phyloP scores from a whole-genome alignment of 2,329 filamentous ascomycete species.

The Pseudogymnoascus sp. region DNA sequence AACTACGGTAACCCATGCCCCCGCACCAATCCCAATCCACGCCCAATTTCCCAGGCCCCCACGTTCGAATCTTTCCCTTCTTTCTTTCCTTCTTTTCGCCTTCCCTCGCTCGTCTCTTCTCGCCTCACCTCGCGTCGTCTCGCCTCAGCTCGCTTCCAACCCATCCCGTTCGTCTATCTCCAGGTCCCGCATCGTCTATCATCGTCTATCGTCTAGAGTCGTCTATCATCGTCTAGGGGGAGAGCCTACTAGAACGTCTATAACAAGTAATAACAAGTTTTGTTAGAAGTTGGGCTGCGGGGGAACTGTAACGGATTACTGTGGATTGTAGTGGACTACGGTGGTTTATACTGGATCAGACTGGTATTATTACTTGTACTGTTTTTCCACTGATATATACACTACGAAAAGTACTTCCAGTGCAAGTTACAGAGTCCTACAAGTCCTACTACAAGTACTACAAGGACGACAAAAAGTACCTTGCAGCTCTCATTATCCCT shows the following conservation, averaged over 20 bases:
- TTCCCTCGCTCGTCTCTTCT: conserved; percentile 2
- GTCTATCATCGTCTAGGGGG: neutral
- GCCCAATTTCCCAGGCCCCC: neutral
- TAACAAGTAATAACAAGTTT: neutral
- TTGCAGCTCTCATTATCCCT: neutral
- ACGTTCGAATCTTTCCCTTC: neutral
- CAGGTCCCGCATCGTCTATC: neutral
- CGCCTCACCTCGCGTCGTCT: neutral
- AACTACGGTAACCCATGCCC: neutral
- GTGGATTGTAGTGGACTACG: neutral
- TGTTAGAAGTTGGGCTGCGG: neutral
- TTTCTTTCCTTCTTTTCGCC: neutral
- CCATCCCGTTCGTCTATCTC: conserved; percentile 2
- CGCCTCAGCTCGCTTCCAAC: conserved; percentile 1
- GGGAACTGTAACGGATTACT: neutral
- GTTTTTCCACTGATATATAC: neutral
- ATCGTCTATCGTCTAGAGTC: neutral
- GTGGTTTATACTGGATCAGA: neutral
- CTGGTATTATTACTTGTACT: neutral
- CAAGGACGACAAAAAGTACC: neutral
- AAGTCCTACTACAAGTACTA: neutral
- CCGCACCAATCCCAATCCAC: neutral
- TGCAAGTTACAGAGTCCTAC: neutral
- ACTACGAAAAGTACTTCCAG: neutral
- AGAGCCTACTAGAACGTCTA: neutral